A percentile compares a stretch with the other conserved stretches of the same genome.
phyloP scores from a whole-genome alignment of 2,329 filamentous ascomycete genomes.

The Verticillium albo-atrum region DNA sequence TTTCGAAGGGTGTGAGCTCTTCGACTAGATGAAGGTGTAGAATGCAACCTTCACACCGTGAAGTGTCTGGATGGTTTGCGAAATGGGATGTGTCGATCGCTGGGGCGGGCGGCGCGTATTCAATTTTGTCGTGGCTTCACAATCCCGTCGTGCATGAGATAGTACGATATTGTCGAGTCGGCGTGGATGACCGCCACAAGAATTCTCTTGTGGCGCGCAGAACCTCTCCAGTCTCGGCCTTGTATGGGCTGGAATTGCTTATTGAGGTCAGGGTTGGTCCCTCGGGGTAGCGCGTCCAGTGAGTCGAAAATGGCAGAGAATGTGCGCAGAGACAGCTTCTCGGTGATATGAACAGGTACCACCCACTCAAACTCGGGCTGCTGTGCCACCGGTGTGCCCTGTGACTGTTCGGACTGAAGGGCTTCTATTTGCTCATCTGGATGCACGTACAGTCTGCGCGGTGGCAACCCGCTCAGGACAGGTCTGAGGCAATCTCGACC shows the following conservation, averaged over 20 bases:
- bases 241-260: slow-evolving; percentile 14
- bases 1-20: slow-evolving; percentile 64
- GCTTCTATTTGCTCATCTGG: slow-evolving; percentile 77
- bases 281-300: slow-evolving; percentile 35
- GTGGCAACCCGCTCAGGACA: slow-evolving; percentile 68
- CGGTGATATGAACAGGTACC: slow-evolving; percentile 65
- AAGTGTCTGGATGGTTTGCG: slow-evolving; percentile 2
- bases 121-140: slow-evolving; percentile 83
- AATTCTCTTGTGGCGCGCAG: slow-evolving; percentile 58
- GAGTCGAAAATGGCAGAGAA: slow-evolving; percentile 70
- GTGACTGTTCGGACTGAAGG: slow-evolving; percentile 48
- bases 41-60: slow-evolving; percentile 65
- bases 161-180: slow-evolving; percentile 81
- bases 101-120: not conserved
- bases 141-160: slow-evolving; percentile 80
- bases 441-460: slow-evolving; percentile 69
- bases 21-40: slow-evolving; percentile 68
- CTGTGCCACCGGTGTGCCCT: slow-evolving; percentile 31
- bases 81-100: not conserved
- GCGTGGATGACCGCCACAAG: slow-evolving; percentile 72
- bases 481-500: slow-evolving; percentile 47
- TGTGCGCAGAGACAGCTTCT: slow-evolving; percentile 64
- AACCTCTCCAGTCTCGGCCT: slow-evolving; percentile 37
- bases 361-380: slow-evolving; percentile 69
- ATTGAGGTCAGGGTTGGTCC: slow-evolving; percentile 7